A percentile compares a stretch with the other conserved stretches of the same genome.
phyloP scores from a whole-genome alignment of 495 filamentous ascomycete genomes.

The Beverwykella pulmonaria region DNA sequence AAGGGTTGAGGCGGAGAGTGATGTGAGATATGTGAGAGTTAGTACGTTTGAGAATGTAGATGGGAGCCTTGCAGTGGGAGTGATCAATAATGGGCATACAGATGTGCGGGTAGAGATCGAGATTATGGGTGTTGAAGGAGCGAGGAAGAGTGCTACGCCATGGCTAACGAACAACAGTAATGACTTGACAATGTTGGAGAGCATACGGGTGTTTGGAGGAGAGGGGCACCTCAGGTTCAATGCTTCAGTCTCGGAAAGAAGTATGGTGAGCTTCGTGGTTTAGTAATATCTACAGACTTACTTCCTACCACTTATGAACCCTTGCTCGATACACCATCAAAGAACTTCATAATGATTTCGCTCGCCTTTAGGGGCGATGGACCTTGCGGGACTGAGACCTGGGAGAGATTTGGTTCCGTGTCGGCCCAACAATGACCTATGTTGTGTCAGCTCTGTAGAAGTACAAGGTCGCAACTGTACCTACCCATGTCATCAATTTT shows the following conservation, averaged over 20 bases:
- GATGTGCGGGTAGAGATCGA: slow-evolving; percentile 3
- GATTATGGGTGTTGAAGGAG: background rate
- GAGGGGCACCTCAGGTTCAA: background rate
- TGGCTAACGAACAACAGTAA: slow-evolving; percentile 21
- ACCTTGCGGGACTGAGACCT: slow-evolving; percentile 28
- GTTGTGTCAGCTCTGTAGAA: background rate
- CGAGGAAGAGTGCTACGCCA: background rate
- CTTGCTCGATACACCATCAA: slow-evolving; percentile 19
- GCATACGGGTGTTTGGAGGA: background rate
- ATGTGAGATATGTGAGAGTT: slow-evolving; percentile 43
- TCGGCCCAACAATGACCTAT: slow-evolving; percentile 32
- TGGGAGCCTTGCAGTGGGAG: slow-evolving; percentile 50
- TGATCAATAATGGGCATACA: slow-evolving; percentile 50
- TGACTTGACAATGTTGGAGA: slow-evolving; percentile 4
- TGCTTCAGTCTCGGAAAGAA: background rate
- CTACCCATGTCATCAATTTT: slow-evolving; percentile 48
- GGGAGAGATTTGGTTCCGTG: slow-evolving; percentile 25
- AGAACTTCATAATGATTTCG: slow-evolving; percentile 30
- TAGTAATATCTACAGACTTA: background rate
- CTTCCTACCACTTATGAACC: no score
- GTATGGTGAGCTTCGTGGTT: slow-evolving; percentile 22
- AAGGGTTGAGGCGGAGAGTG: slow-evolving; percentile 48
- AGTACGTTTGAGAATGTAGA: slow-evolving; percentile 55
- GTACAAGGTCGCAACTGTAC: background rate
- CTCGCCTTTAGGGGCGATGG: slow-evolving; percentile 23